Conservation (phyloP, 116 monocot genomes). For the Phalaenopsis hybrid region DNA sequence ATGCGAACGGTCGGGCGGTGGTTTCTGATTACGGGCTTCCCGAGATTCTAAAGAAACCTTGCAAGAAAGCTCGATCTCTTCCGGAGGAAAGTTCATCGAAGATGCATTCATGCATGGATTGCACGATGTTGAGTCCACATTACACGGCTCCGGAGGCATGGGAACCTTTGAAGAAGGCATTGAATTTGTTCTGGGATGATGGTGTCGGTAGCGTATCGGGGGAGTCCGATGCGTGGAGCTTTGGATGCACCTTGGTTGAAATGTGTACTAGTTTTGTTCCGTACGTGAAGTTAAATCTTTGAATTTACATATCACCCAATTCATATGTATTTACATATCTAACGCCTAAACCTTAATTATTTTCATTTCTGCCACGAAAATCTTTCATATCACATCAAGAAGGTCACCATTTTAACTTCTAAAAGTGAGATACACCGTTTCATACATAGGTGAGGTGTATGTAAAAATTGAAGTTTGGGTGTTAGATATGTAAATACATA, state of each 20-base stretch:
- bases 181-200: conserved; percentile 89
- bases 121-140: conserved; percentile 83
- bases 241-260: conserved; percentile 93
- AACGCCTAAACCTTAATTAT: too few species aligned
- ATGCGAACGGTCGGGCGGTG: conserved; percentile 56
- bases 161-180: conserved; percentile 78
- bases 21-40: conserved; percentile 97
- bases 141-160: conserved; percentile 95
- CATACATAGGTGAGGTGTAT: too few species aligned
- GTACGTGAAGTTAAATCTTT: conserved; percentile 39
- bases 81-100: conserved; percentile 50
- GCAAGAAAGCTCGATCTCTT: conserved; percentile 42
- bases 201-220: conserved; percentile 74
- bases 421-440: too few species aligned
- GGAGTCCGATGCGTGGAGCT: conserved; percentile 98
- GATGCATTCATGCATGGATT: conserved; percentile 85
- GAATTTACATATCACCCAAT: too few species aligned
- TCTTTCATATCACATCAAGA: too few species aligned
- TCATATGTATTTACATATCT: too few species aligned
- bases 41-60: conserved; percentile 82
- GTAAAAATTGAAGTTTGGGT: too few species aligned
- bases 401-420: too few species aligned
- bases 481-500: too few species aligned
- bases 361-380: too few species aligned
- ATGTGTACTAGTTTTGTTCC: conserved; percentile 99